These are phyloP conservation scores for Neurospora africana DNA, from an alignment of 495 filamentous ascomycete species.

Conservation along the genomic window DNA sequence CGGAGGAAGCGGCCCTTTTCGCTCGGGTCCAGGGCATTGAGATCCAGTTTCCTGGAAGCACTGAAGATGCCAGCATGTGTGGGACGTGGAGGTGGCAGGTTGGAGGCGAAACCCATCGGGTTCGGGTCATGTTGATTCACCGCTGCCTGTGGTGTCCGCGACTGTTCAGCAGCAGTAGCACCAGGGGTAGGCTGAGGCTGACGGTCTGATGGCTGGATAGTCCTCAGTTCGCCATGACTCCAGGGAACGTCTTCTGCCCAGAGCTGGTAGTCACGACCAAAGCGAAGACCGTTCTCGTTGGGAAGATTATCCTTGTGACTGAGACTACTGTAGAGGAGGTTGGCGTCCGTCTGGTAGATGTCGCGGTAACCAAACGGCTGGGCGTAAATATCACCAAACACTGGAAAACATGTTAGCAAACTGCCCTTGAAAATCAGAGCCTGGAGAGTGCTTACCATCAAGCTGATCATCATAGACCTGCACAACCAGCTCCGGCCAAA, in stretches of 20 bases:
- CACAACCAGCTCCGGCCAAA: conserved; percentile 6
- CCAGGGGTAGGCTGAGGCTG: not conserved
- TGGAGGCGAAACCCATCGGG: not conserved
- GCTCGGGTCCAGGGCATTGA: not conserved
- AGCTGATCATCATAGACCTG: not conserved
- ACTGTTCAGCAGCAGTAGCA: not conserved
- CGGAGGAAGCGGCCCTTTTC: conserved; percentile 5
- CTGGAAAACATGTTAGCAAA: not conserved
- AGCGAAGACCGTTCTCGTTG: not conserved
- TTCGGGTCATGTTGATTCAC: not conserved
- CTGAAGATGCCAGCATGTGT: not conserved
- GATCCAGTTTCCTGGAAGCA: not conserved
- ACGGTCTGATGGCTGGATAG: conserved; percentile 2
- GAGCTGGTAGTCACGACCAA: conserved; percentile 16
- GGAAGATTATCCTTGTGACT: not conserved
- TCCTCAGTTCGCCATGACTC: not conserved
- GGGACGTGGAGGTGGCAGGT: not conserved
- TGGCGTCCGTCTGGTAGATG: conserved; percentile 6
- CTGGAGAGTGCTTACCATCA: not conserved
- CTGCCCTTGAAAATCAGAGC: not conserved
- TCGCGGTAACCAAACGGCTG: conserved; percentile 16
- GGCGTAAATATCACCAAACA: not conserved
- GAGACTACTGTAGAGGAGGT: not conserved
- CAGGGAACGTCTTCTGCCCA: not conserved
- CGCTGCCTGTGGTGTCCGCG: not conserved